Conservation (phyloP, 2,329 filamentous ascomycete genomes). For the Fusarium sp. region DNA sequence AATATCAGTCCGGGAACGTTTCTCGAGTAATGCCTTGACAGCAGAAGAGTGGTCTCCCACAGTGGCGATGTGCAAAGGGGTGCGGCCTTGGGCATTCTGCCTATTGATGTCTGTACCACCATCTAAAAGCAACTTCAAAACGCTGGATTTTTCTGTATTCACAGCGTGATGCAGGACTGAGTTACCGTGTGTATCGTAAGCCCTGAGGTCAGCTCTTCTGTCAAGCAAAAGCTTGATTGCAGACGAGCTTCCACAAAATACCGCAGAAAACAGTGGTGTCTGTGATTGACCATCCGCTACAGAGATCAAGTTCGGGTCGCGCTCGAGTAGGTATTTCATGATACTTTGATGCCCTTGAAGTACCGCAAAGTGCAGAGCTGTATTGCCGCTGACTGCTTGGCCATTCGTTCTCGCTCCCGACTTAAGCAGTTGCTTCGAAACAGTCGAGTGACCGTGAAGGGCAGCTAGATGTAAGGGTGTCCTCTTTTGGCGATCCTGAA, state of each 20-base stretch:
- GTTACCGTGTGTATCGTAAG: background rate
- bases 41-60: background rate
- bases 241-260: background rate
- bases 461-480: background rate
- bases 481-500: background rate
- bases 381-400: background rate
- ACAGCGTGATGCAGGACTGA: slow-evolving; percentile 2
- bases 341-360: slow-evolving; percentile 1
- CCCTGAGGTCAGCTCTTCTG: background rate
- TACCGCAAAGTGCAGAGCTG: background rate
- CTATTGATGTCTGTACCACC: background rate
- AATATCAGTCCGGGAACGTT: background rate
- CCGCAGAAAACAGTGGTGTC: slow-evolving; percentile 1
- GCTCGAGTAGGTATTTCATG: slow-evolving; percentile 3
- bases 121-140: slow-evolving; percentile 7
- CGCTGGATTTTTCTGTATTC: background rate
- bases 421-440: slow-evolving; percentile 4
- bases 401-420: background rate
- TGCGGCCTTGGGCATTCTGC: background rate
- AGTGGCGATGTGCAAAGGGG: slow-evolving; percentile 6
- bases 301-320: background rate
- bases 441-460: background rate
- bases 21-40: slow-evolving; percentile 4
- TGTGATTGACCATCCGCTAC: background rate
- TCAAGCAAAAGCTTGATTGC: slow-evolving; percentile 5